phyloP scores from a whole-genome alignment of 176 grass and related monocot genomes.

The Oryza nivara region DNA sequence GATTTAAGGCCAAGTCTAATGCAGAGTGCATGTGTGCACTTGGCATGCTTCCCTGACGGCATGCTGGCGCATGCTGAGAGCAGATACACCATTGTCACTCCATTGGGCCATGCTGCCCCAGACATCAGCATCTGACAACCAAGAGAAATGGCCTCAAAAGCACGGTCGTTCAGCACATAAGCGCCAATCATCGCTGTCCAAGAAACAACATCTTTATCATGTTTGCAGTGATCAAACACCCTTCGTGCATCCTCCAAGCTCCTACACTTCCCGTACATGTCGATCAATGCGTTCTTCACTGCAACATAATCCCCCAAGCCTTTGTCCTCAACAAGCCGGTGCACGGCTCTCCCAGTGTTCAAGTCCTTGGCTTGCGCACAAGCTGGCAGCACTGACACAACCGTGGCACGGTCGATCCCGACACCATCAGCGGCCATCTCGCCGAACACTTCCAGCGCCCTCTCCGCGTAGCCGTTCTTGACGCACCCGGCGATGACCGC shows the following conservation, averaged over 20 bases:
- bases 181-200: conserved; percentile 73
- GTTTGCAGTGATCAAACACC: conserved; percentile 45
- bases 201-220: conserved; percentile 59
- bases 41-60: conserved; percentile 43
- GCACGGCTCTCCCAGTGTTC: conserved; percentile 50
- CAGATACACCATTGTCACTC: conserved; percentile 65
- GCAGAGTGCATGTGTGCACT: conserved; percentile 50
- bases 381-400: conserved; percentile 60
- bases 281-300: conserved; percentile 63
- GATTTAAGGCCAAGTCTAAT: conserved; percentile 50
- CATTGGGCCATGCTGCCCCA: conserved; percentile 52
- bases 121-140: conserved; percentile 47
- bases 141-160: conserved; percentile 42
- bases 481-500: conserved; percentile 54
- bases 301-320: conserved; percentile 45
- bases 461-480: conserved; percentile 42
- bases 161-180: conserved; percentile 34
- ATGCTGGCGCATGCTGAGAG: conserved; percentile 52
- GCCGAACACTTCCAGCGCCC: conserved; percentile 55
- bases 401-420: conserved; percentile 52
- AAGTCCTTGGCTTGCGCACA: conserved; percentile 60
- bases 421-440: conserved; percentile 38
- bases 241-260: conserved; percentile 51
- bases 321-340: conserved; percentile 47
- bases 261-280: conserved; percentile 78